Base-by-base conservation (phyloP, 2,329 filamentous ascomycete species). In the Aureobasidium sp. region DNA sequence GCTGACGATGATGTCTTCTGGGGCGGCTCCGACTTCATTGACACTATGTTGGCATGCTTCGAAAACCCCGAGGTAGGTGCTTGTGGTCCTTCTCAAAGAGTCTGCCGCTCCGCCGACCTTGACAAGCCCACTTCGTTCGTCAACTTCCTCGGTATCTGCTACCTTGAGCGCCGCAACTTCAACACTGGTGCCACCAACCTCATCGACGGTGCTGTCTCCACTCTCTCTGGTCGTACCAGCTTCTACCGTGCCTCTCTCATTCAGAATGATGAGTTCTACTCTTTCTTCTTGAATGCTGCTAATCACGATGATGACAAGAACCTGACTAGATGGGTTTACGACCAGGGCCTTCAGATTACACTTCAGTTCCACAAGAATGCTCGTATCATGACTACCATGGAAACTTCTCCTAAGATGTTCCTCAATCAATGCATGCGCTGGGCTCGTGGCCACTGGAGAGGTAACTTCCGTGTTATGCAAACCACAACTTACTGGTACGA, bases 221-320 rank as follows among this genome's bases (percentile, higher is more conserved):
- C 83, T 1, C 73, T 86, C 2, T 84, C 81, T 0, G 81, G 81
- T 0, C 76, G 82, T 5, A 85, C 83, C 0, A 75, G 74, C 0
- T 75, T 77, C 0, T 75, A 82, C 60, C 78, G 81, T 13, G 78
- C 81, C 0, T 29, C 67, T 0, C 80, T 86, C 54, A 67, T 86
- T 2, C 67, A 75, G 13, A 67, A 74, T n/a, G 31, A 65, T 0
- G 67, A 71, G 0, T 82, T 84, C 64, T 68, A 76, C 4, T 21
- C 67, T 0, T 67, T 68, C 0, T 85, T 80, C 67, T 68, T 71
- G 1, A 73, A 79, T 51, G 83, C 86, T 65, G 70, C 58, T 9
- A 77, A 79, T 21, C 74, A 75, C 0, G 84, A 86, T 62, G 83
- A 86, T 61, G 84, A 87, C 72, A 86, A 86, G 68, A 85, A 79